Percentiles rank a stretch among this genome's conserved stretches.
phyloP scores from a whole-genome alignment of 352 stramenopile genomes.

The Pythium monospermum region DNA sequence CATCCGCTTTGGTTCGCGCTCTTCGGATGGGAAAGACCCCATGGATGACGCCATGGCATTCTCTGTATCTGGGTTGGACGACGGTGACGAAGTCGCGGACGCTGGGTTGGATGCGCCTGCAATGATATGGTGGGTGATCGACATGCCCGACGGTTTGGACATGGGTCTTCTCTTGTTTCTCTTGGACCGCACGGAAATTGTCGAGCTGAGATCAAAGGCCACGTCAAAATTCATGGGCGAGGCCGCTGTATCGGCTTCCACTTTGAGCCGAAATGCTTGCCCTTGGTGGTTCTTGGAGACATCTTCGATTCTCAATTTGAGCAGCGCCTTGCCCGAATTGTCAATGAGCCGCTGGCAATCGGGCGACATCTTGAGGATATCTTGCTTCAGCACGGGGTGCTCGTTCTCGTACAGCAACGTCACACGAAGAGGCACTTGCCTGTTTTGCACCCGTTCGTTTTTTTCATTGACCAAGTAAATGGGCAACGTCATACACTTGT shows the following conservation, averaged over 20 bases:
- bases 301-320: constrained; percentile 93
- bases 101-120: constrained; percentile 55
- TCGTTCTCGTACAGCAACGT: constrained; percentile 87
- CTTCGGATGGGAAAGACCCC: constrained; percentile 48
- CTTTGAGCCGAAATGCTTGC: constrained; percentile 90
- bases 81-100: constrained; percentile 61
- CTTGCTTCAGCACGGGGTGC: constrained; percentile 90
- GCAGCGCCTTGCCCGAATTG: constrained; percentile 65
- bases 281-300: constrained; percentile 97
- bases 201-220: constrained; percentile 84
- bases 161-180: constrained; percentile 87
- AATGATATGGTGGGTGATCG: constrained; percentile 75
- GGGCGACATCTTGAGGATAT: constrained; percentile 90
- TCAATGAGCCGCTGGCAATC: constrained; percentile 87
- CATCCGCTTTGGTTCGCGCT: constrained; percentile 62
- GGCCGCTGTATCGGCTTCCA: constrained; percentile 88
- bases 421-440: constrained; percentile 68
- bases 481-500: constrained; percentile 83
- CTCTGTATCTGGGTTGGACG: constrained; percentile 63
- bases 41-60: constrained; percentile 44
- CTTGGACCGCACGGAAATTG: constrained; percentile 93
- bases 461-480: constrained; percentile 79
- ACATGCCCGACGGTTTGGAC: constrained; percentile 38
- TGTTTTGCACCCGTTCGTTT: constrained; percentile 69
- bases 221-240: constrained; percentile 88